Percentiles rank a stretch among this genome's conserved stretches.
Evolutionary conservation across 2,329 filamentous ascomycete genomes (phyloP).

Genomic region (Botrytis sinoallii): DNA sequence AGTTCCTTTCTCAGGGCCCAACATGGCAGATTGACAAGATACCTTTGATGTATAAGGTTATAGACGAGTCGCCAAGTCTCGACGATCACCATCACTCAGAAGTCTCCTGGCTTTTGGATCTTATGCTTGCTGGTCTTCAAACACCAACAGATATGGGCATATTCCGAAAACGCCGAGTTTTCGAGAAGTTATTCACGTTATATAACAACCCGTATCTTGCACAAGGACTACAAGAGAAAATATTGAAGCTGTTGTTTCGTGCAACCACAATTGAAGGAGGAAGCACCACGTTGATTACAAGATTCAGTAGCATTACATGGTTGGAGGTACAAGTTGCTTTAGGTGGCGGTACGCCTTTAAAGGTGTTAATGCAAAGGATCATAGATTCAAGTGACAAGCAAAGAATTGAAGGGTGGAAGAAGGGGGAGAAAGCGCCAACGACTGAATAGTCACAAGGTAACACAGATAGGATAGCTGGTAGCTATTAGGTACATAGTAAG

Average conservation of each 20-base stretch:
- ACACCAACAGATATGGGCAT: conserved; percentile 57
- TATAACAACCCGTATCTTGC: conserved; percentile 65
- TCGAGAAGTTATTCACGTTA: conserved; percentile 71
- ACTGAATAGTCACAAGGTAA: conserved; percentile 26
- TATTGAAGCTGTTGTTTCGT: conserved; percentile 61
- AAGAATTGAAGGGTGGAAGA: conserved; percentile 66
- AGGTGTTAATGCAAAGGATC: conserved; percentile 54
- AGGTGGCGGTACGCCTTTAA: conserved; percentile 47
- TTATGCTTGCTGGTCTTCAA: conserved; percentile 66
- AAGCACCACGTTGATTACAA: conserved; percentile 75
- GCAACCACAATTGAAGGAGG: conserved; percentile 66
- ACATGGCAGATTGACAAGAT: conserved; percentile 72
- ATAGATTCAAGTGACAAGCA: conserved; percentile 64
- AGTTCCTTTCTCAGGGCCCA: conserved; percentile 75
- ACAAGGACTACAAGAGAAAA: conserved; percentile 50
- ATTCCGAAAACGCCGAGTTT: conserved; percentile 61
- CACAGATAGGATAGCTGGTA: conserved; percentile 13
- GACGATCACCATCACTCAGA: conserved; percentile 73
- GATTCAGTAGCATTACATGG: conserved; percentile 74
- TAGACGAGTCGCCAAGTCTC: conserved; percentile 64
- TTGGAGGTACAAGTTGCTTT: conserved; percentile 58
- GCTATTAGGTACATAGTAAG: conserved; percentile 24
- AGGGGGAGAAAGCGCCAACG: conserved; percentile 34
- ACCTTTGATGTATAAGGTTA: conserved; percentile 62
- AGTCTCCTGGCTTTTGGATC: conserved; percentile 69